These are phyloP conservation scores for Viola odorata DNA, from an alignment of 345 rosid species.

Conservation along the genomic window DNA sequence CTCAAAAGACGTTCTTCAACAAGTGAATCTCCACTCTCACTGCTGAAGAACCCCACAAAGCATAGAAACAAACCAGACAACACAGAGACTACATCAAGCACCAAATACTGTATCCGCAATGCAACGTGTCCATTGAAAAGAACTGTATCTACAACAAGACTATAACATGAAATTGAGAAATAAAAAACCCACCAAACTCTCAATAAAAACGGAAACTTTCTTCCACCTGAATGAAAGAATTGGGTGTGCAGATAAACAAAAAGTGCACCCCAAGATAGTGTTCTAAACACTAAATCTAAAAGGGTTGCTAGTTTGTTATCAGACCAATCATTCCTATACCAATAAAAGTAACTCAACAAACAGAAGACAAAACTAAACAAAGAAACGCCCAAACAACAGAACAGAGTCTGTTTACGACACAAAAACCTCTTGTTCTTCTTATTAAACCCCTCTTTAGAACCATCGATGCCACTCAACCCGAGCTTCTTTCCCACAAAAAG, in stretches of 20 bases:
- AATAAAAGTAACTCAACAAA: slow-evolving; percentile 50
- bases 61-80: slow-evolving; percentile 47
- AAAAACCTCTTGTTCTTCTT: slow-evolving; percentile 11
- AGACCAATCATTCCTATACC: slow-evolving; percentile 58
- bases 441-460: slow-evolving; percentile 3
- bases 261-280: slow-evolving; percentile 61
- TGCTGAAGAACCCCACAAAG: no score
- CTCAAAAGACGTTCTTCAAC: no score
- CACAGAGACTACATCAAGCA: slow-evolving; percentile 48
- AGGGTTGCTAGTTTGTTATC: slow-evolving; percentile 41
- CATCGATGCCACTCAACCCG: background rate
- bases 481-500: slow-evolving; percentile 10
- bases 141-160: slow-evolving; percentile 45
- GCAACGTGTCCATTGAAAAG: slow-evolving; percentile 21
- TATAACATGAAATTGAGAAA: no score
- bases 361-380: slow-evolving; percentile 42
- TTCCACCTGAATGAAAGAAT: slow-evolving; percentile 19
- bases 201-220: slow-evolving; percentile 43
- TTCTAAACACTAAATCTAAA: slow-evolving; percentile 47
- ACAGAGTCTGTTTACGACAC: slow-evolving; percentile 37
- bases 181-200: slow-evolving; percentile 73
- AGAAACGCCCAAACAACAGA: slow-evolving; percentile 47
- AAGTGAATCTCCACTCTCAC: no score
- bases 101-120: slow-evolving; percentile 23
- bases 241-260: slow-evolving; percentile 29